These are phyloP conservation scores for Kodamaea anthophila DNA, from an alignment of 1,139 yeast species.

Conservation along the genomic window DNA sequence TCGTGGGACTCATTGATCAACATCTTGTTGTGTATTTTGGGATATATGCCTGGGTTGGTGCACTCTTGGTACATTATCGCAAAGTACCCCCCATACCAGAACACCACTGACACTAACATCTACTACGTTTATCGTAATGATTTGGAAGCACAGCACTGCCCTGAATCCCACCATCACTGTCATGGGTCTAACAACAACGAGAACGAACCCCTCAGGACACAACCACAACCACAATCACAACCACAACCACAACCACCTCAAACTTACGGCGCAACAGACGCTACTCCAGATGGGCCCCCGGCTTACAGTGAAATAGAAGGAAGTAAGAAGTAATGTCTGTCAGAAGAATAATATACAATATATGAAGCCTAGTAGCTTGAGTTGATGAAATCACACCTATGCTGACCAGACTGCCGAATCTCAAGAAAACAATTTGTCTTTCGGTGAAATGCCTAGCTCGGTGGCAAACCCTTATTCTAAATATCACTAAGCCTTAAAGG, in stretches of 20 bases:
- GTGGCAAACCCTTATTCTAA: too few species aligned
- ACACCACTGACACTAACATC: slow-evolving; percentile 20
- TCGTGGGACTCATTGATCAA: slow-evolving; percentile 58
- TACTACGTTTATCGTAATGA: slow-evolving; percentile 31
- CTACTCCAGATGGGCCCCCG: slow-evolving; percentile 8
- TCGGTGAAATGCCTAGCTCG: too few species aligned
- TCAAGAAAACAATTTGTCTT: too few species aligned
- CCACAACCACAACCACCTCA: slow-evolving; percentile 17
- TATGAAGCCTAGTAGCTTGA: too few species aligned
- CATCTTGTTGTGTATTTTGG: slow-evolving; percentile 50
- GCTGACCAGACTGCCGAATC: too few species aligned
- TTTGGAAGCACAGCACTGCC: slow-evolving; percentile 24
- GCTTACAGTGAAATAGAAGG: slow-evolving; percentile 6
- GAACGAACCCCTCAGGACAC: slow-evolving; percentile 8
- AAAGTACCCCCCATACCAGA: slow-evolving; percentile 27
- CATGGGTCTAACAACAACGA: too few species aligned
- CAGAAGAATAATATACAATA: background rate
- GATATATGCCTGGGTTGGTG: slow-evolving; percentile 64
- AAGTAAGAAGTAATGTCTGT: slow-evolving; percentile 1
- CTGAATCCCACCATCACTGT: slow-evolving; percentile 20
- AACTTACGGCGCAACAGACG: slow-evolving; percentile 12
- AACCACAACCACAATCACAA: slow-evolving; percentile 11
- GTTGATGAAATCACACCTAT: too few species aligned
- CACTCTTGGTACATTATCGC: slow-evolving; percentile 63
- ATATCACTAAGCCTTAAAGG: too few species aligned